Base-by-base conservation (phyloP, 2,329 filamentous ascomycete genomes). In the Penicillium concentricum region DNA sequence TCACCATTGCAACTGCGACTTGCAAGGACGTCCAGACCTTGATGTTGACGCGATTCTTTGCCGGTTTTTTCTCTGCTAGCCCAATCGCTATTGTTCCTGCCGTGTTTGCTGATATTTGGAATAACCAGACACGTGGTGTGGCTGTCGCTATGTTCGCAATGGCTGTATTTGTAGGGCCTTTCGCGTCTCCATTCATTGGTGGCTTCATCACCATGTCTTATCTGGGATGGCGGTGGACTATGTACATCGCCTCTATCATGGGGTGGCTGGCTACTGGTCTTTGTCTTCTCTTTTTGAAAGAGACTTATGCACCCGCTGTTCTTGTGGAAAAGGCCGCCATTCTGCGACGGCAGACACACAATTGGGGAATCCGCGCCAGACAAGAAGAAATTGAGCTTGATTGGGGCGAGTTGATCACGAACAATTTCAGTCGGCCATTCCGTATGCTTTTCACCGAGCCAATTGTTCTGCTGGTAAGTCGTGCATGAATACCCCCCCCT, bases 331-430 rank as follows among this genome's bases (percentile, higher is more conserved):
- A 72, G 41, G 83, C 83, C 0, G 67, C 76, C 0, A 77, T 81
- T 46, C 67, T 85, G 2, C 74, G 83, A 16, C 74, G 82, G 13
- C 69, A 80, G 43, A 85, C 83, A 0, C 78, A 79, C 57, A 85
- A 85, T 58, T 85, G 83, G 82, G 83, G 82, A 2, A 84, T 85
- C 39, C 82, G 85, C 56, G 82, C 82, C 1, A 80, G 80, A 60
- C 74, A 76, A 61, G 80, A 82, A 59, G 79, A 82, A 67, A 77
- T 82, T 34, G 80, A 82, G 62, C 71, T 82, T n/a, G 78, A 81
- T 51, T 74, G 81, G 57, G 68, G 67, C 2, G 77, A 82, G 48
- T 61, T 83, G 5, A 63, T 82, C 7, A 72, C 76, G 3, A 78
- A 78, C 51, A 82, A 82, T 63, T 78, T 82, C 57, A 75, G 70